Conservation (phyloP, 2,329 filamentous ascomycete genomes). For the Xylariaceae sp. region DNA sequence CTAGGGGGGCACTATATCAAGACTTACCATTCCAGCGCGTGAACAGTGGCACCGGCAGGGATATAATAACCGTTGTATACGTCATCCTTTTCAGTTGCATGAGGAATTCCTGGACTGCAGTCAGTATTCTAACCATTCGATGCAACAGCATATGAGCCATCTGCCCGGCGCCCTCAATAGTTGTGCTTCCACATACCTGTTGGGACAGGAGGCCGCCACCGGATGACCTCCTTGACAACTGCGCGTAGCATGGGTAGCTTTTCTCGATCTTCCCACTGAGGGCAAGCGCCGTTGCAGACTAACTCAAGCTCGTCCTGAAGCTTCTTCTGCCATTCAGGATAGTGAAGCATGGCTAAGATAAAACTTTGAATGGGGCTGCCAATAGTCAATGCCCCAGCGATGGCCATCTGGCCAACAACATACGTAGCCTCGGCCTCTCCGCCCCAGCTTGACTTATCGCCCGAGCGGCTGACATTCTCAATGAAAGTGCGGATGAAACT, state of each 20-base stretch:
- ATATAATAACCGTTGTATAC: conserved; percentile 61
- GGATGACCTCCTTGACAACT: conserved; percentile 58
- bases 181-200: conserved; percentile 48
- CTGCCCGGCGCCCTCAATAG: background rate
- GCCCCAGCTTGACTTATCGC: conserved; percentile 39
- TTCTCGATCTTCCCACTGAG: conserved; percentile 55
- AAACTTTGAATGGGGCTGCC: conserved; percentile 53
- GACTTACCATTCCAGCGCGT: conserved; percentile 58
- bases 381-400: conserved; percentile 53
- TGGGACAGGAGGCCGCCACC: conserved; percentile 62
- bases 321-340: conserved; percentile 48
- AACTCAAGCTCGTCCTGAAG: conserved; percentile 58
- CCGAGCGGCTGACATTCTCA: conserved; percentile 34
- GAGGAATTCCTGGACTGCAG: conserved; percentile 52
- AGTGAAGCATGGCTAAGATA: conserved; percentile 49
- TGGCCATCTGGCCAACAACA: conserved; percentile 56
- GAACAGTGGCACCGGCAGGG: conserved; percentile 57
- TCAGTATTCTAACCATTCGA: background rate
- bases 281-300: conserved; percentile 51
- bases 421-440: conserved; percentile 49
- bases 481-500: conserved; percentile 53
- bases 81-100: conserved; percentile 58
- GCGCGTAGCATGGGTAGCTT: conserved; percentile 55
- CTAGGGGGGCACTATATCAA: conserved; percentile 25
- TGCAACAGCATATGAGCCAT: background rate